Conservation (phyloP, 106 monocot genomes). For the Gastrodia elata region DNA sequence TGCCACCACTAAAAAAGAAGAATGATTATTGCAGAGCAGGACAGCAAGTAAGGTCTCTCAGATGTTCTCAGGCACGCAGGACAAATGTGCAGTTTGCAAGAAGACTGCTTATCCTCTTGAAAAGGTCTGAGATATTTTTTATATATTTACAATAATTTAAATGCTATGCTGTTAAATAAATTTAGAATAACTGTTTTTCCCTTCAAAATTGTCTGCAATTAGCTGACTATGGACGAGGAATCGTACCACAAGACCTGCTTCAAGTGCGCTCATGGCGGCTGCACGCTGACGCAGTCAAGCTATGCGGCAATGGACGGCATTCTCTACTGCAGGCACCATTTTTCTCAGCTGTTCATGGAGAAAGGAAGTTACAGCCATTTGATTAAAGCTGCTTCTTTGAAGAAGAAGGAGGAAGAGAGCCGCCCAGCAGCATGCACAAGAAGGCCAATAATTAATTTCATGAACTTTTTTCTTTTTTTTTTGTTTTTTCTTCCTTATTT, state of each 20-base stretch:
- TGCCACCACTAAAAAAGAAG: no score
- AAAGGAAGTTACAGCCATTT: constrained; percentile 75
- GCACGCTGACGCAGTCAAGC: constrained; percentile 53
- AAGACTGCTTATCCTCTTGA: constrained; percentile 70
- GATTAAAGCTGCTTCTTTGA: constrained; percentile 24
- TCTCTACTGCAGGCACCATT: constrained; percentile 87
- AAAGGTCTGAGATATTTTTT: constrained; percentile 41
- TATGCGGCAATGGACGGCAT: constrained; percentile 70
- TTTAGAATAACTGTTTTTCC: neutral
- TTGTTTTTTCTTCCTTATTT: neutral
- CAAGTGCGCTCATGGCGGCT: constrained; percentile 74
- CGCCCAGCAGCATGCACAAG: neutral
- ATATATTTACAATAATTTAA: no score
- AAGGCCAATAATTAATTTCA: constrained; percentile 9
- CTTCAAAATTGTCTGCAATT: constrained; percentile 5
- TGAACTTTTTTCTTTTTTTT: neutral
- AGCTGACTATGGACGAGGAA: constrained; percentile 57
- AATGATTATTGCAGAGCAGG: constrained; percentile 23
- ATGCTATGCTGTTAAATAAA: neutral
- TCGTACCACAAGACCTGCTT: constrained; percentile 75
- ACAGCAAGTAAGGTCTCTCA: constrained; percentile 46
- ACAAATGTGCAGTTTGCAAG: constrained; percentile 58
- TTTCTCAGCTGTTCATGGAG: constrained; percentile 73
- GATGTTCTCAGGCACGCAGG: constrained; percentile 64
- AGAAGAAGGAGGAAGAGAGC: constrained; percentile 17